phyloP scores from a whole-genome alignment of 441 rosid genomes.

The Adansonia madagascariensis region DNA sequence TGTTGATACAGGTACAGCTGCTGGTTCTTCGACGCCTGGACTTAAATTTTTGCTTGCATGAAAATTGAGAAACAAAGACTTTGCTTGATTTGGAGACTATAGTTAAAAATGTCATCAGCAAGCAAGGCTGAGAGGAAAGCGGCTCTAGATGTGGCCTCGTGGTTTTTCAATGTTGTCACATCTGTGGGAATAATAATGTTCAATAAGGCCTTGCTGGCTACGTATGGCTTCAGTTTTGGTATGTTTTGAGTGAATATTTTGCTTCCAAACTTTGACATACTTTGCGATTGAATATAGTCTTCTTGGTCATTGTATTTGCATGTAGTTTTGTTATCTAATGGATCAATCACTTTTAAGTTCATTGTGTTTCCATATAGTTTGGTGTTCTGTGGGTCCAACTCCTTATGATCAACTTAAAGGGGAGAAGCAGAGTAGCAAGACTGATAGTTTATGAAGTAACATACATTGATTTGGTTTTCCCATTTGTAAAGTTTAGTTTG shows the following conservation, averaged over 20 bases:
- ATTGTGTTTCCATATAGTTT: background rate
- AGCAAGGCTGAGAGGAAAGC: conserved; percentile 79
- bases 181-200: conserved; percentile 96
- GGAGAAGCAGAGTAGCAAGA: background rate
- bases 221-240: conserved; percentile 92
- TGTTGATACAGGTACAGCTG: conserved; percentile 30
- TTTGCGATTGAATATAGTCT: background rate
- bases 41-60: conserved; percentile 31
- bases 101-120: conserved; percentile 54
- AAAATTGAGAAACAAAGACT: conserved; percentile 39
- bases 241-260: conserved; percentile 25
- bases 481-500: background rate
- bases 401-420: background rate
- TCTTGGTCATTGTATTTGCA: background rate
- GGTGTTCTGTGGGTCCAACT: background rate
- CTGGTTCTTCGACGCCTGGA: conserved; percentile 14
- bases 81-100: conserved; percentile 30
- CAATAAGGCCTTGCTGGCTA: conserved; percentile 92
- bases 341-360: background rate
- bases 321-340: conserved; percentile 6
- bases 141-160: conserved; percentile 79
- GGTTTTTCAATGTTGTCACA: conserved; percentile 95
- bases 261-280: background rate
- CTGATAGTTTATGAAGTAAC: background rate
- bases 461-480: background rate